Conservation (phyloP, 805 yeast genomes). For the Naumovozyma castellii region DNA sequence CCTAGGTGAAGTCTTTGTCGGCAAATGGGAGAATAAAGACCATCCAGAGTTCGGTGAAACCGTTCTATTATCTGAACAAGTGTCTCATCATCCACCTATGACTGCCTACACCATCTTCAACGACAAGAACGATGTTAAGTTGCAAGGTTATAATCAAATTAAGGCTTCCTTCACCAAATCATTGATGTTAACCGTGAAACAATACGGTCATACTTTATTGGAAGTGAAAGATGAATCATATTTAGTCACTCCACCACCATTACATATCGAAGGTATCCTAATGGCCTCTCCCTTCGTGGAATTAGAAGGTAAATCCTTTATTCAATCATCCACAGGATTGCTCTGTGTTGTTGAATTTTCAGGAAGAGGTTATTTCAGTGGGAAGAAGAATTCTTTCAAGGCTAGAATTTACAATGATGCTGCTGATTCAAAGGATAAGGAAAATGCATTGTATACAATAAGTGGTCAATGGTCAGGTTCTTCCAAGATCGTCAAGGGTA, state of each 20-base stretch:
- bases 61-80: conserved; percentile 76
- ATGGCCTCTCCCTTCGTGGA: conserved; percentile 90
- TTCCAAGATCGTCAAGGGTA: conserved; percentile 47
- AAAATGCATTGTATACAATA: conserved; percentile 69
- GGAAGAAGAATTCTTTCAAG: conserved; percentile 89
- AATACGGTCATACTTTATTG: conserved; percentile 79
- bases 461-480: conserved; percentile 88
- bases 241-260: conserved; percentile 76
- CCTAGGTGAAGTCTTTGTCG: conserved; percentile 85
- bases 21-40: conserved; percentile 61
- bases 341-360: conserved; percentile 62
- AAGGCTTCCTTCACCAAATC: conserved; percentile 72
- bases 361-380: conserved; percentile 90
- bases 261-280: conserved; percentile 87
- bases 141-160: conserved; percentile 85
- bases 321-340: conserved; percentile 81
- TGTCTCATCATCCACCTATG: conserved; percentile 94
- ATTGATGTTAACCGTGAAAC: conserved; percentile 71
- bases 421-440: conserved; percentile 42
- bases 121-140: conserved; percentile 51
- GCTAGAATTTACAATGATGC: conserved; percentile 50
- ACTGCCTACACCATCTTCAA: conserved; percentile 80
- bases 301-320: conserved; percentile 76
- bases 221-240: conserved; percentile 57
- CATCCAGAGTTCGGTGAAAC: conserved; percentile 63